Percentiles rank a stretch among this genome's conserved stretches.
Conservation (phyloP, 1,284 basidiomycete species). For the Fomitopsis schrenkii region DNA sequence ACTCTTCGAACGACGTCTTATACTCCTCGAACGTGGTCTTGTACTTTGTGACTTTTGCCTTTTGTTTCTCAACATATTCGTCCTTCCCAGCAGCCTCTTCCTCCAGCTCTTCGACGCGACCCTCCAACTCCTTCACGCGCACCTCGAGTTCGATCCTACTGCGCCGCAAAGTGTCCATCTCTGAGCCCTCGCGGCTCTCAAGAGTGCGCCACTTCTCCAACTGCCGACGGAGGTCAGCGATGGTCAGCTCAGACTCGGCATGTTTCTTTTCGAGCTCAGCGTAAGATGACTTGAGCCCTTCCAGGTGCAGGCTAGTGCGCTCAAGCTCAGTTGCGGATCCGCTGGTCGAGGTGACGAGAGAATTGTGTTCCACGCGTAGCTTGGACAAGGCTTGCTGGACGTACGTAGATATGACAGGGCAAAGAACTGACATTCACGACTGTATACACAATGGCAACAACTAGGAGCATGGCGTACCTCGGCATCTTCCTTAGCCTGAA, state of each 20-base stretch:
- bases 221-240: conserved; percentile 54
- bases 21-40: conserved; percentile 21
- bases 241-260: conserved; percentile 52
- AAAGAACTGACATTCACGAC: conserved; percentile 3
- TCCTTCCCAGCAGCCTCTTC: conserved; percentile 30
- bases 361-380: conserved; percentile 32
- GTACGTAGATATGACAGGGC: background rate
- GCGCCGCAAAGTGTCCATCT: conserved; percentile 52
- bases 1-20: conserved; percentile 17
- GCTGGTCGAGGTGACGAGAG: conserved; percentile 41
- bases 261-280: conserved; percentile 51
- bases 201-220: conserved; percentile 63
- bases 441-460: conserved; percentile 3
- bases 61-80: conserved; percentile 10
- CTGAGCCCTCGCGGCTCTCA: conserved; percentile 58
- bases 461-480: conserved; percentile 20
- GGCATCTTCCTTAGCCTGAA: conserved; percentile 33
- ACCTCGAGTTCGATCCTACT: conserved; percentile 53
- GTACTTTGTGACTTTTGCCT: conserved; percentile 18
- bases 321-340: conserved; percentile 48
- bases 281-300: conserved; percentile 48
- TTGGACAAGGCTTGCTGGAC: conserved; percentile 31
- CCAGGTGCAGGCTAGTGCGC: conserved; percentile 51
- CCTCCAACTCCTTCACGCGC: conserved; percentile 44
- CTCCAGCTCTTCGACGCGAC: conserved; percentile 38